Conservation (phyloP, 257 asterid species). For the Gentiana straminea region DNA sequence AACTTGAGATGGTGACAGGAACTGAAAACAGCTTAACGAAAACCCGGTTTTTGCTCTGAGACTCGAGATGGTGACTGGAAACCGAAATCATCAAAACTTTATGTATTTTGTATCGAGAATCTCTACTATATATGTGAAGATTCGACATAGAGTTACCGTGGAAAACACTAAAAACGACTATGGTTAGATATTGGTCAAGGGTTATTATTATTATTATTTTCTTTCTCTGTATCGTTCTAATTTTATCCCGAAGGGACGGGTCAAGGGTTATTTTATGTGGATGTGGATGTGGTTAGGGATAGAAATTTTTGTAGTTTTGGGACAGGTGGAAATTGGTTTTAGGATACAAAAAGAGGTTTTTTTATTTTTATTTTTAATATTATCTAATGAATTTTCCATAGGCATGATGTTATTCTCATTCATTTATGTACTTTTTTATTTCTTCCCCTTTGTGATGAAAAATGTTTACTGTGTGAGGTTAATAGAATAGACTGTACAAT, state of each 20-base stretch:
- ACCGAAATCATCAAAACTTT: not conserved
- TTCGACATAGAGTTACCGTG: not conserved
- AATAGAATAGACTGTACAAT: too few species aligned
- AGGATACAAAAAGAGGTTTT: conserved; percentile 26
- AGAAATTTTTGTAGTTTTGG: conserved; percentile 60
- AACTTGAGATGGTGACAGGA: too few species aligned
- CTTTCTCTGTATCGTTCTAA: not conserved
- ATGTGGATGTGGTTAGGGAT: conserved; percentile 11
- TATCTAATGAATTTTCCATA: conserved; percentile 24
- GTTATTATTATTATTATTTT: not conserved
- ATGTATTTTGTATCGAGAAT: not conserved
- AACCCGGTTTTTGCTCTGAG: too few species aligned
- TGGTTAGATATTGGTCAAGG: conserved; percentile 13
- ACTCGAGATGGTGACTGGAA: not conserved
- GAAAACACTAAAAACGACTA: conserved; percentile 3
- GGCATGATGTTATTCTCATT: conserved; percentile 37
- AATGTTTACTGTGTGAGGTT: too few species aligned
- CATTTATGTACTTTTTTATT: conserved; percentile 18
- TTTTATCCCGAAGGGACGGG: too few species aligned
- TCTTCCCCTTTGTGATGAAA: too few species aligned
- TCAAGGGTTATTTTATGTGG: conserved; percentile 4
- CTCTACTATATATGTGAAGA: not conserved
- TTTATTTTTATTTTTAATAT: conserved; percentile 3
- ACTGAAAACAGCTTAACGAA: too few species aligned
- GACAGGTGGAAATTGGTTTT: conserved; percentile 32